A percentile compares a stretch with the other conserved stretches of the same genome.
Evolutionary conservation across 352 stramenopile species (phyloP).

Genomic region (Pythium aristosporum): DNA sequence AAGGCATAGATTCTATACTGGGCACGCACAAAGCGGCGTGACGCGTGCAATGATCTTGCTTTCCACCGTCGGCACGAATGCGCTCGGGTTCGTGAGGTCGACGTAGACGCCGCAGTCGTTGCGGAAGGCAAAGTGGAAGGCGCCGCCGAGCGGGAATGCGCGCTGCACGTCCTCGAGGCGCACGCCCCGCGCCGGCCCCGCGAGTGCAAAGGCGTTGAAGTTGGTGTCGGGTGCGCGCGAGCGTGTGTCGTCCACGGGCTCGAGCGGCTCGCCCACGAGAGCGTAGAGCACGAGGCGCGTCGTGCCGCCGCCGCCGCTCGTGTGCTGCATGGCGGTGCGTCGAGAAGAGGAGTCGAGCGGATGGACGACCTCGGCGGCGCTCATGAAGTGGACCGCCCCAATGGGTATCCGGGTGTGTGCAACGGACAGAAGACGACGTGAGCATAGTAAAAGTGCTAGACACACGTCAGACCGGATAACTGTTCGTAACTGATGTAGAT

Average conservation of each 20-base stretch:
- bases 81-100: constrained; percentile 69
- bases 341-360: constrained; percentile 21
- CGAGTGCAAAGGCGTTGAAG: constrained; percentile 74
- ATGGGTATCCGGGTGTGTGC: background rate
- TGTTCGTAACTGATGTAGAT: background rate
- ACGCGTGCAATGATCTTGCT: constrained; percentile 72
- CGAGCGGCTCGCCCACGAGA: constrained; percentile 61
- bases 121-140: constrained; percentile 78
- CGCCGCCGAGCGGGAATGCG: constrained; percentile 66
- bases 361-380: constrained; percentile 26
- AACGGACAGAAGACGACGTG: constrained; percentile 10
- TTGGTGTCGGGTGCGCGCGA: constrained; percentile 47
- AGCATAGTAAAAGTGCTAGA: background rate
- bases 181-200: constrained; percentile 24
- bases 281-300: constrained; percentile 58
- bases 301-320: background rate
- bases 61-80: constrained; percentile 57
- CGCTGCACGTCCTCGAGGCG: constrained; percentile 57
- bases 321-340: constrained; percentile 3
- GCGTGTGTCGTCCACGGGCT: constrained; percentile 49
- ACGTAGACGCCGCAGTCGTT: constrained; percentile 67
- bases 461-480: background rate
- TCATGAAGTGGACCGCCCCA: constrained; percentile 15
- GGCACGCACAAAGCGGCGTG: constrained; percentile 45
- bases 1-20: too few species aligned